Evolutionary conservation across 495 filamentous ascomycete genomes (phyloP), one percentile per base, ranked within the genome.

Genomic region (Entonaema liquescens): DNA sequence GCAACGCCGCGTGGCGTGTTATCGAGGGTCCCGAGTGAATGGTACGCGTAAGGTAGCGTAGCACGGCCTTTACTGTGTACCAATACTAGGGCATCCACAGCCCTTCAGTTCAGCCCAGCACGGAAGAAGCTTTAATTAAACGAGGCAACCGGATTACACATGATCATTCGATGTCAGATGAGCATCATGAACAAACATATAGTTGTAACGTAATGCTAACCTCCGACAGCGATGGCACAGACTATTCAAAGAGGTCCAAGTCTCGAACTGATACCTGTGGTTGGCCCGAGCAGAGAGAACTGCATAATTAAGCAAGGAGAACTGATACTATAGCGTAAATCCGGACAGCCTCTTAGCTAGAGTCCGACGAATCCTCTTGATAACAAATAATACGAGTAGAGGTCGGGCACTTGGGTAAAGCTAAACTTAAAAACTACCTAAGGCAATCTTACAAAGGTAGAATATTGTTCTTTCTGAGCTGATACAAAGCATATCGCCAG

Each of bases 101-200:
- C 59, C 42, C 9, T 12, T 28, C n/a, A 47, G 0, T 17, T 28
- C 19, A 42, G 25, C 7, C 31, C 17, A 31, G 23, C 49, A 15
- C 9, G 19, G 28, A 50, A 23, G 29, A 65, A 49, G 35, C 17
- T 29, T 19, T 56, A 13, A 13, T 44, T 5, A 42, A 59, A 67
- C 59, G 25, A 67, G 68, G 59, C 68, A 63, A 63, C 58, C 19
- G 50, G 7, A 53, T 44, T 44, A 26, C 38, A 42, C 58, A 59
- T 11, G 15, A 63, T 67, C 63, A 67, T 71, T 67, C 63, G 69
- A 67, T 55, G 33, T 47, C 26, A 23, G 21, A 17, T 26, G 29
- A 55, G 19, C 13, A 35, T 12, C n/a, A 11, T 56, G 53, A 56
- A 9, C 17, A 56, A 31, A 29, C 47, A 58, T 55, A 44, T 57